Base-by-base conservation (phyloP, 1,284 basidiomycete species). In the Sporisorium scitamineum region DNA sequence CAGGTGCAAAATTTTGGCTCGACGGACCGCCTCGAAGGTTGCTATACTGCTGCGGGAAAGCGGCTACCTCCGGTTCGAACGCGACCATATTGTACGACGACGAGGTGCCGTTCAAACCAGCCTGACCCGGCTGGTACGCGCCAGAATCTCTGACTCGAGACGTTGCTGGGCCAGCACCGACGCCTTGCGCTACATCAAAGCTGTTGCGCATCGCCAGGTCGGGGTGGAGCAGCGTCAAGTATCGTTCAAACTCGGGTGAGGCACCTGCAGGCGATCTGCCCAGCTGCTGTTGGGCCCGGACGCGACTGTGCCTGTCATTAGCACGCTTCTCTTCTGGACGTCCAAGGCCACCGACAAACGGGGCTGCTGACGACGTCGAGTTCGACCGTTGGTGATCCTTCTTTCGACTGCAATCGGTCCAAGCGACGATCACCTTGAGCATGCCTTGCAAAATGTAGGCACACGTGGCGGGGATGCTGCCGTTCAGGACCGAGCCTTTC, bases 391-490 rank as follows among this genome's bases (percentile, higher is more conserved):
- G 64, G 51, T 48, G 54, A 29, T 67, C 70, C 61, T 68, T 72
- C 44, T 67, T 59, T 22, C 64, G 53, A 32, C 57, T 63, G 44
- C 60, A 69, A 6, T 69, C 61, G 22, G 71, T 74, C 71, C 71
- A 74, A 5, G 52, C 31, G 18, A 55, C 61, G 18, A 74, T 69
- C 13, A 74, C 66, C 47, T 74, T 65, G 48, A 74, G 61, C 71
- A 74, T 69, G 7, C 62, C 62, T 26, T 74, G 57, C 39, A 74
- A 24, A 20, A 74, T 69, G 37, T 65, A 74, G 0, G 71, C 71
- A 32, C 71, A 69, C 9, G 71, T 74, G 18, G 71, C 71, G 2
- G 71, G 61, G n/a, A 74, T 65, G 54, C 71, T 74, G 47, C 71
- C 71, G 16, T 45, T 67, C 39, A 57, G 54, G 31, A 74, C 61